Evolutionary conservation across 2,329 filamentous ascomycete genomes (phyloP).

Genomic region (Rhinocladiella mackenziei): DNA sequence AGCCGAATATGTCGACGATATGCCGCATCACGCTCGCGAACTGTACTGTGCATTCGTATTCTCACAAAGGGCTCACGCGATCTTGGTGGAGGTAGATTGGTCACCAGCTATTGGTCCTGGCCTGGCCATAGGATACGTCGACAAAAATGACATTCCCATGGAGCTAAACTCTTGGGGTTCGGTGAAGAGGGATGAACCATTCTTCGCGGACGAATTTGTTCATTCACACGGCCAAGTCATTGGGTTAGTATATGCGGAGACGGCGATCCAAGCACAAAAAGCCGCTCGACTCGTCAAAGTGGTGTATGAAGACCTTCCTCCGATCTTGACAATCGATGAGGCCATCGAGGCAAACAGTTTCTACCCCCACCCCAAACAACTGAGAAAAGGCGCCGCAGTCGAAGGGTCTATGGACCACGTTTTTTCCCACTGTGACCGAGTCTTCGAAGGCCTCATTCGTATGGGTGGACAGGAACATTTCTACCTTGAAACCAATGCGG

Average conservation of each 20-base stretch:
- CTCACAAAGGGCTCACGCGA: constrained; percentile 84
- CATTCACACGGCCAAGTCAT: constrained; percentile 89
- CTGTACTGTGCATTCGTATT: constrained; percentile 83
- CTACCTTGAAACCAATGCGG: constrained; percentile 90
- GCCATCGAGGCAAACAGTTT: constrained; percentile 87
- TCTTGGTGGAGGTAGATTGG: constrained; percentile 72
- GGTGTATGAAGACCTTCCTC: constrained; percentile 85
- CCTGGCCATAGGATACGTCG: constrained; percentile 78
- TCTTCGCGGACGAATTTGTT: constrained; percentile 89
- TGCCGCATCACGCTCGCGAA: constrained; percentile 80
- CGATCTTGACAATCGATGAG: constrained; percentile 90
- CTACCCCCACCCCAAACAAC: constrained; percentile 74
- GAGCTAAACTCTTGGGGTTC: constrained; percentile 89
- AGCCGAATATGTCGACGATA: constrained; percentile 95
- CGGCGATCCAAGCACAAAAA: constrained; percentile 70
- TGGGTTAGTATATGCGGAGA: constrained; percentile 78
- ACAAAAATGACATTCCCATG: constrained; percentile 76
- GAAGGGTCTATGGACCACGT: constrained; percentile 71
- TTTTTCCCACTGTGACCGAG: constrained; percentile 72
- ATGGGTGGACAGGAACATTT: constrained; percentile 99
- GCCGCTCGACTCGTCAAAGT: constrained; percentile 79
- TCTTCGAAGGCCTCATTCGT: constrained; percentile 75
- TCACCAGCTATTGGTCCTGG: constrained; percentile 74
- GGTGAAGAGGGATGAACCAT: constrained; percentile 73
- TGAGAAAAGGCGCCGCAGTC: constrained; percentile 80